These are phyloP conservation scores for Metschnikowia colocasiae DNA, from an alignment of 805 yeast genomes.

Conservation along the genomic window DNA sequence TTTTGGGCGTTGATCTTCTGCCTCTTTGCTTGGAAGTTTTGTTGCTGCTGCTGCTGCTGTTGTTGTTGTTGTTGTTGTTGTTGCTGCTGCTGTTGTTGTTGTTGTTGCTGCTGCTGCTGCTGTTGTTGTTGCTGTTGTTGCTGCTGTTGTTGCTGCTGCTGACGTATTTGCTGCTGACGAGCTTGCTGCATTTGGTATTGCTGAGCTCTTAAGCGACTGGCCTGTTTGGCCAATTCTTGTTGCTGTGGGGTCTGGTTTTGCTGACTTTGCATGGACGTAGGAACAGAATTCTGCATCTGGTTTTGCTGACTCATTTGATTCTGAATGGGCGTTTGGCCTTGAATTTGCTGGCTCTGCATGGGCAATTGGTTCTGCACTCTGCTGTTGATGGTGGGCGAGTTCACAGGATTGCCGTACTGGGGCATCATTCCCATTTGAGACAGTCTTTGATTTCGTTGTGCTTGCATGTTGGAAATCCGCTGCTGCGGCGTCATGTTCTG, in stretches of 20 bases:
- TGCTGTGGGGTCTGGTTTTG: constrained; percentile 11
- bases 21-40: constrained; percentile 12
- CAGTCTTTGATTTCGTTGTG: constrained; percentile 6
- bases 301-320: neutral
- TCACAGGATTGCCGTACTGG: constrained; percentile 1
- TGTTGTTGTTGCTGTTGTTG: constrained; percentile 10
- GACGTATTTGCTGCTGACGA: constrained; percentile 10
- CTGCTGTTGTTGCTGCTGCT: constrained; percentile 8
- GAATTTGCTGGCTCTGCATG: constrained; percentile 4
- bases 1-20: constrained; percentile 14
- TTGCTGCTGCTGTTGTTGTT: constrained; percentile 11
- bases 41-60: constrained; percentile 9
- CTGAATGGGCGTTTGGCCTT: neutral
- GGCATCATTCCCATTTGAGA: constrained; percentile 4
- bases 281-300: constrained; percentile 4
- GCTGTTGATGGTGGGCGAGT: neutral
- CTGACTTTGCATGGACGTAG: neutral
- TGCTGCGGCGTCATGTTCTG: constrained; percentile 2
- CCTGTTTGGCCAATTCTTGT: constrained; percentile 14
- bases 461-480: constrained; percentile 3
- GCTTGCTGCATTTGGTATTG: constrained; percentile 15
- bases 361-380: neutral
- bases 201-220: constrained; percentile 15
- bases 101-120: constrained; percentile 13
- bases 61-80: constrained; percentile 13